Evolutionary conservation across 176 grass and related monocot species (phyloP), one percentile per base, ranked within the genome.

Genomic region (Poa pratensis): DNA sequence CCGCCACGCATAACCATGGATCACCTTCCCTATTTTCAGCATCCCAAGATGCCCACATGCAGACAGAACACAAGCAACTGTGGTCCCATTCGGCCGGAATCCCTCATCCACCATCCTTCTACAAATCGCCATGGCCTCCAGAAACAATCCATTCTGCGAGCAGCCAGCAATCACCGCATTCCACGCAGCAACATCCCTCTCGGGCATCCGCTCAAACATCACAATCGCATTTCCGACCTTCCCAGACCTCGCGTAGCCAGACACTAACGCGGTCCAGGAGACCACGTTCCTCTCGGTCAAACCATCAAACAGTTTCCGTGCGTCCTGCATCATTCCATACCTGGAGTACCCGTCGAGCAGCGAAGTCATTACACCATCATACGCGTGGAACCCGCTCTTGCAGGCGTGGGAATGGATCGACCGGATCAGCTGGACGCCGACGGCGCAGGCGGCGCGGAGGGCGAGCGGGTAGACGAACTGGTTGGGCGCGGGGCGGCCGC

Each of bases 401-500:
- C 83, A 35, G 69, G 87, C 50, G 63, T 85, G 91, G 5, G 80
- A 72, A 74, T 98, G 93, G 72, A 95, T 85, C 71, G 87, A 92
- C 66, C 71, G 73, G 19, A 93, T 65, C 24, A 85, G 73, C 45
- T 60, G 37, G 28, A 87, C 5, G 37, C 76, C 79, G 26, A 75
- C 15, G 23, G 68, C 72, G 61, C 89, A 79, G 71, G 88, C 94
- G 46, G 96, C 89, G 34, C 89, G 87, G 55, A 98, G 71, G 66
- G 82, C 83, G 50, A 88, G 85, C 64, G 93, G 95, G 57, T 98
- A 98, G 80, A 98, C 77, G 72, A 95, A 95, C 81, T 98, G 87
- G 46, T 95, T 95, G 20, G 96, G 89, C 37, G 71, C 14, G 19
- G 93, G 83, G 15, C 80, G 51, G 40, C 83, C 78, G 70, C 57